phyloP scores from a whole-genome alignment of 805 yeast species.

The Schizosaccharomyces lindneri region DNA sequence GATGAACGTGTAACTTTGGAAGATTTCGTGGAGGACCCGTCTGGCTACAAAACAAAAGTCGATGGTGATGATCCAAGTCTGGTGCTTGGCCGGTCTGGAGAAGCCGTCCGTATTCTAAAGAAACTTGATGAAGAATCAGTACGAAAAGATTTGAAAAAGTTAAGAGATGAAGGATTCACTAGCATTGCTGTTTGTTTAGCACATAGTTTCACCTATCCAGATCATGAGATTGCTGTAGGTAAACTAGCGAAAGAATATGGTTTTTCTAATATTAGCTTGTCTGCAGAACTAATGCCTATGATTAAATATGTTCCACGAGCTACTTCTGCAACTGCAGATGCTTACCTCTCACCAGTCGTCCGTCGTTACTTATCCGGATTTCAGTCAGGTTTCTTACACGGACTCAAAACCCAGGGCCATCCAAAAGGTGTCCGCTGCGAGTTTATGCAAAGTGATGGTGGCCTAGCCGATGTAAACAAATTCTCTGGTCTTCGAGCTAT shows the following conservation, averaged over 20 bases:
- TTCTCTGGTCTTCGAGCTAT: slow-evolving; percentile 79
- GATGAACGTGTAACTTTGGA: slow-evolving; percentile 79
- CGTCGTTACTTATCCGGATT: slow-evolving; percentile 37
- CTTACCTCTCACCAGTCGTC: slow-evolving; percentile 61
- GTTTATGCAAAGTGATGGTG: slow-evolving; percentile 95
- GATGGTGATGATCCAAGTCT: slow-evolving; percentile 15
- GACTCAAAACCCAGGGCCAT: neutral
- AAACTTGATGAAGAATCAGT: slow-evolving; percentile 25
- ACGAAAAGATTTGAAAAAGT: slow-evolving; percentile 17
- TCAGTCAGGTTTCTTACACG: slow-evolving; percentile 28
- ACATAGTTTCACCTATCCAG: slow-evolving; percentile 50
- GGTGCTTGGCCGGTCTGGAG: slow-evolving; percentile 41
- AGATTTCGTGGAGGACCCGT: slow-evolving; percentile 54
- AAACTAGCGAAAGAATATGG: slow-evolving; percentile 39
- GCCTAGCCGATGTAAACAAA: slow-evolving; percentile 56
- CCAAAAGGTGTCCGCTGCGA: slow-evolving; percentile 24
- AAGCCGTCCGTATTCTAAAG: slow-evolving; percentile 32
- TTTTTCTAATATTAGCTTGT: slow-evolving; percentile 41
- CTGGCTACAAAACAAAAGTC: slow-evolving; percentile 1
- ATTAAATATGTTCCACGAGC: slow-evolving; percentile 53
- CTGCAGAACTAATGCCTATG: slow-evolving; percentile 52
- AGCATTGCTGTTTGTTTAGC: slow-evolving; percentile 49
- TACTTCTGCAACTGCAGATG: slow-evolving; percentile 57
- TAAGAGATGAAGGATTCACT: slow-evolving; percentile 33
- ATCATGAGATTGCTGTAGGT: slow-evolving; percentile 39